A percentile compares a stretch with the other conserved stretches of the same genome.
Conservation (phyloP, 129 eudicot genomes). For the Flaveria brownii region DNA sequence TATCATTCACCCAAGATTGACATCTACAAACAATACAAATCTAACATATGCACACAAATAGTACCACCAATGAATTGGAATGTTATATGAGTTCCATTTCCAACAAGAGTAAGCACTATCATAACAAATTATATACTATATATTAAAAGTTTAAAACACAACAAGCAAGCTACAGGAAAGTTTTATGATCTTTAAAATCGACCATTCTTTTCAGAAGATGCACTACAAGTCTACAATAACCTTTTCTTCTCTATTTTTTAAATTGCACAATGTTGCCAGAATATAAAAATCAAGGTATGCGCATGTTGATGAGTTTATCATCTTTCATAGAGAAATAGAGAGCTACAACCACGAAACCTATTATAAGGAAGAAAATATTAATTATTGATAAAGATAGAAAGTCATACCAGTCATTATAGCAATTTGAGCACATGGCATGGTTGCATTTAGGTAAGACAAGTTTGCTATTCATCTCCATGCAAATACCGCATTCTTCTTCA, state of each 20-base stretch:
- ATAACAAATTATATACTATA: neutral
- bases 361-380: neutral
- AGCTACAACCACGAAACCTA: neutral
- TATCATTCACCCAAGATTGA: neutral
- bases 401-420: constrained; percentile 69
- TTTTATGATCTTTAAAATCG: no score
- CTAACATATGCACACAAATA: neutral
- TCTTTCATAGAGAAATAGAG: neutral
- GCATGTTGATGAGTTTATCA: neutral
- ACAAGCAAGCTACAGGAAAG: no score
- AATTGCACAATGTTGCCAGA: neutral
- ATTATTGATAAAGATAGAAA: constrained; percentile 12
- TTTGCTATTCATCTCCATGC: constrained; percentile 74
- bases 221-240: neutral
- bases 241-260: neutral
- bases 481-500: constrained; percentile 80
- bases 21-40: neutral
- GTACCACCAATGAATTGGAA: neutral
- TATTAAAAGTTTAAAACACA: no score
- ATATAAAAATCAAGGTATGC: neutral
- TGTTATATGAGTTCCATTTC: neutral
- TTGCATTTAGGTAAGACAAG: constrained; percentile 70
- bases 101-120: neutral
- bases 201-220: neutral
- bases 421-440: constrained; percentile 73